Evolutionary conservation across 306 rosid genomes (phyloP), one percentile per base, ranked within the genome.

Genomic region (Dalbergia cultrata): DNA sequence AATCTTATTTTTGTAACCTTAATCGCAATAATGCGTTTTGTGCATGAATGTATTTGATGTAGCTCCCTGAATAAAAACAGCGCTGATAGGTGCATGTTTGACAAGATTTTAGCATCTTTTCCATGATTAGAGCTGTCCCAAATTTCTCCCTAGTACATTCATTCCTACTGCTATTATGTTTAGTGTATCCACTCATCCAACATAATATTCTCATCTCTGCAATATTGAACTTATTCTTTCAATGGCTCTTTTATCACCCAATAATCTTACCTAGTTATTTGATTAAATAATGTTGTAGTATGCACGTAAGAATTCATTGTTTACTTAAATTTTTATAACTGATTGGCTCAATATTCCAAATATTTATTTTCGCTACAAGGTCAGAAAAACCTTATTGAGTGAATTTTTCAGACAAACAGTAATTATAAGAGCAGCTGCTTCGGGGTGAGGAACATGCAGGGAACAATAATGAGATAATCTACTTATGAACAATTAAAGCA

Each of bases 201-300:
- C 7, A n/a, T 8, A 6, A 53, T 19, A 53, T 14, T 53, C 59
- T 16, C 8, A 14, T 14, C 22, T 3, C 8, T n/a, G 12, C 59
- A 53, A 53, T 7, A 44, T 44, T 44, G 50, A 44, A 44, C 50
- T 10, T 44, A 8, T 44, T 44, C 50, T 44, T 10, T 44, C 6
- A 9, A 4, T 44, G 50, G 13, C 50, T 37, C 13, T 44, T 44
- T 44, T 44, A 53, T 8, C 8, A 7, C 9, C 59, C 21, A 53
- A 9, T 21, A 75, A 45, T 62, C 60, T 74, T 16, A 74, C 44
- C 69, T 44, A 22, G 35, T 49, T 75, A 47, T 61, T 9, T 75
- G 47, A 13, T 8, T 62, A 33, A 47, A 49, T 56, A 67, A 43
- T 37, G 14, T 7, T 34, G 21, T 13, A 74, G 35, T 8, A 41